phyloP scores from a whole-genome alignment of 495 filamentous ascomycete species.

The Chlorociboria aeruginascens region DNA sequence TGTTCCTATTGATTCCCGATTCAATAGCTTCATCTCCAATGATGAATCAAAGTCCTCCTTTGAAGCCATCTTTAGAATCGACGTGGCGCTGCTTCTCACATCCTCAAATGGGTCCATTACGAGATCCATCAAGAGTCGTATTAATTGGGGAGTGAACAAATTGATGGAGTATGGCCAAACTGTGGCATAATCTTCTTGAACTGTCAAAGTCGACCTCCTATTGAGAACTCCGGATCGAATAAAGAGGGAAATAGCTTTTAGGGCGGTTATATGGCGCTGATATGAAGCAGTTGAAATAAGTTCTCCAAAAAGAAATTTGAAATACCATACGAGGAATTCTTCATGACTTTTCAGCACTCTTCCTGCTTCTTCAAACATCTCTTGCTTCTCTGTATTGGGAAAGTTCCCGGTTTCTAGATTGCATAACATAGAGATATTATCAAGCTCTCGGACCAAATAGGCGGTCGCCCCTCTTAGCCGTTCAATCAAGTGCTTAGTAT shows the following conservation, averaged over 20 bases:
- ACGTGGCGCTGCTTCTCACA: constrained; percentile 55
- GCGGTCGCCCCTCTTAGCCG: constrained; percentile 43
- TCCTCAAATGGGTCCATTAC: constrained; percentile 88
- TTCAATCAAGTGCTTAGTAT: constrained; percentile 54
- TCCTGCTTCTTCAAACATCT: neutral
- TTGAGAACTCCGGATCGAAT: constrained; percentile 39
- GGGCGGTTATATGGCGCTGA: constrained; percentile 69
- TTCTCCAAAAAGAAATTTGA: constrained; percentile 57
- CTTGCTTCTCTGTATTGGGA: neutral
- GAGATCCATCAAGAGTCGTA: constrained; percentile 61
- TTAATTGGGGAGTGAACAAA: constrained; percentile 30
- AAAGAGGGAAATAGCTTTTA: constrained; percentile 52
- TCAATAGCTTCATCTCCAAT: neutral
- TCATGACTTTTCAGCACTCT: constrained; percentile 29
- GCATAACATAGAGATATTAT: neutral
- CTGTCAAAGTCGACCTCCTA: neutral
- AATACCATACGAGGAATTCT: constrained; percentile 56
- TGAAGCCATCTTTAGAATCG: constrained; percentile 35
- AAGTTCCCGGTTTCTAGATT: neutral
- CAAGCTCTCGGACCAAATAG: constrained; percentile 27
- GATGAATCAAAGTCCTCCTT: neutral
- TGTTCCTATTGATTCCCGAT: neutral
- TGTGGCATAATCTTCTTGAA: constrained; percentile 1
- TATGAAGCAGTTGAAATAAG: constrained; percentile 69
- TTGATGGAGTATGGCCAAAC: constrained; percentile 12